Percentiles rank a stretch among this genome's conserved stretches.
Conservation (phyloP, 2,329 filamentous ascomycete species). For the Stromatinia cepivora region DNA sequence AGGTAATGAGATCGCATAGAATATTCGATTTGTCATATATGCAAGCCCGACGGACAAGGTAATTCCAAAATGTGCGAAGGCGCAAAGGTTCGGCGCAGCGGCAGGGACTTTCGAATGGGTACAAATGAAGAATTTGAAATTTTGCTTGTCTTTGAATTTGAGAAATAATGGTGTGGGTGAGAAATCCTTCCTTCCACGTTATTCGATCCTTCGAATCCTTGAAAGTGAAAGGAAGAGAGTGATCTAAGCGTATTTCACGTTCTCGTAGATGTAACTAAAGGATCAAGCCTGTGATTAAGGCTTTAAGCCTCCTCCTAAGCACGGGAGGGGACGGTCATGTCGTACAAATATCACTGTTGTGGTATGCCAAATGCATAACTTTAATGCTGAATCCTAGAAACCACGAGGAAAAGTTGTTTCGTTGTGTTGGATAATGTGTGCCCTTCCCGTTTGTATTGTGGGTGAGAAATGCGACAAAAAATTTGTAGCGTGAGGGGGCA, state of each 20-base stretch:
- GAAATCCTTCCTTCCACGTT: background rate
- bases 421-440: conserved; percentile 18
- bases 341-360: conserved; percentile 17
- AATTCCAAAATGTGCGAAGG: background rate
- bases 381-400: conserved; percentile 18
- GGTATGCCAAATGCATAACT: conserved; percentile 18
- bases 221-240: background rate
- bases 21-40: conserved; percentile 16
- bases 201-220: conserved; percentile 15
- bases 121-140: conserved; percentile 11
- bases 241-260: background rate
- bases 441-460: conserved; percentile 17
- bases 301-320: conserved; percentile 13
- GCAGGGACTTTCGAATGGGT: background rate
- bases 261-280: conserved; percentile 15
- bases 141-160: conserved; percentile 2
- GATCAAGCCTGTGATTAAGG: conserved; percentile 13
- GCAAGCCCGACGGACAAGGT: conserved; percentile 1
- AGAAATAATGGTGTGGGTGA: background rate
- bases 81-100: background rate
- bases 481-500: background rate
- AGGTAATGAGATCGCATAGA: conserved; percentile 7
- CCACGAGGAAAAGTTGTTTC: conserved; percentile 20
- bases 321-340: conserved; percentile 21
- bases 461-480: conserved; percentile 4